phyloP scores from a whole-genome alignment of 257 asterid genomes.

The Nicotiana attenuata region DNA sequence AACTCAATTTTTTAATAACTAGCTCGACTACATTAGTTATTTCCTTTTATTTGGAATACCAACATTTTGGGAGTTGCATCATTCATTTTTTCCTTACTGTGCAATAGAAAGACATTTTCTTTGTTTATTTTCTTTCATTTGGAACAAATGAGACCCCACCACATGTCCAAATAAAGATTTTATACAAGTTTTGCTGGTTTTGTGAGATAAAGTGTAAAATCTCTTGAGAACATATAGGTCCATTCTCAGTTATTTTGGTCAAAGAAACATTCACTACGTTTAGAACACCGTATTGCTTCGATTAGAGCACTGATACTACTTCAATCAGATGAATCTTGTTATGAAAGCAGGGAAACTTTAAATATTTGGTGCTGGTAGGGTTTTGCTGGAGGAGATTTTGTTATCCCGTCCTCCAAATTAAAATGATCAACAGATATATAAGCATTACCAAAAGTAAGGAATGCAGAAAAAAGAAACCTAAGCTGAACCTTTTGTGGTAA shows the following conservation, averaged over 20 bases:
- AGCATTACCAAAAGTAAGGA: not conserved
- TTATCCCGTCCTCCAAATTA: not conserved
- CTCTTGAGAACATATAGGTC: not conserved
- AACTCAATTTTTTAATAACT: no score
- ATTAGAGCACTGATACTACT: not conserved
- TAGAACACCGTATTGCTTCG: not conserved
- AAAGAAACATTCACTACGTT: not conserved
- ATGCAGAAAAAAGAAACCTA: not conserved
- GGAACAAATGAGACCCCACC: not conserved
- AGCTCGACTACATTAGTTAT: not conserved
- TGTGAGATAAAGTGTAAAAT: not conserved
- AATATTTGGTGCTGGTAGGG: not conserved
- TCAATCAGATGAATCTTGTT: not conserved
- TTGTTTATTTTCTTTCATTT: not conserved
- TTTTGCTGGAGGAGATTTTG: not conserved
- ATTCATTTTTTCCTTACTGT: not conserved
- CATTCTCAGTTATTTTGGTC: not conserved
- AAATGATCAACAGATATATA: not conserved
- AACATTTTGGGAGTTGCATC: not conserved
- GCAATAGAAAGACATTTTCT: not conserved
- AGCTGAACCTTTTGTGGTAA: not conserved
- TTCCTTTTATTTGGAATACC: not conserved
- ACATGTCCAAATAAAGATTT: not conserved
- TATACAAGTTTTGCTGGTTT: not conserved
- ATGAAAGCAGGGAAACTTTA: not conserved